These are phyloP conservation scores for Trametes sanguinea DNA, from an alignment of 768 basidiomycete genomes.

Conservation along the genomic window DNA sequence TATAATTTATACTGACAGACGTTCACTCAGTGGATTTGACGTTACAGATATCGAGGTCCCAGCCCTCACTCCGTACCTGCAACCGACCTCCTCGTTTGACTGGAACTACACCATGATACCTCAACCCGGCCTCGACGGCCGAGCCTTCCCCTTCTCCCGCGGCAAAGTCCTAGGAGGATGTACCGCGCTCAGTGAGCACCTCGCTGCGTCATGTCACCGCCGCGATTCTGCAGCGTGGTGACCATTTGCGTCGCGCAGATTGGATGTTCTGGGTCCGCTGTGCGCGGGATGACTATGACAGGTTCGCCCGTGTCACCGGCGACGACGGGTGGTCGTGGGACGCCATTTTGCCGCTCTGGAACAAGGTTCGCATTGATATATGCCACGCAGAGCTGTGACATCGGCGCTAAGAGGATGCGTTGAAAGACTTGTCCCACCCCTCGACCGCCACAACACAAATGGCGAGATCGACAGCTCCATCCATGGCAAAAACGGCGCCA, in stretches of 20 bases:
- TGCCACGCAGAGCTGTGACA: conserved; percentile 1
- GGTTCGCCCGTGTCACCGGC: not conserved
- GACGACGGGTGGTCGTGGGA: conserved; percentile 1
- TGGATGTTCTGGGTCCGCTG: conserved; percentile 2
- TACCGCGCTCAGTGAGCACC: conserved; percentile 28
- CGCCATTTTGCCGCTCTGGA: not conserved
- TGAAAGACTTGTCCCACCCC: conserved; percentile 10
- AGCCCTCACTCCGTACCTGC: conserved; percentile 17
- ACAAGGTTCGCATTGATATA: conserved; percentile 22
- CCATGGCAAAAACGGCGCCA: conserved; percentile 26
- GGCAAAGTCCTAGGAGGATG: conserved; percentile 32
- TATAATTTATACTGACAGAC: too few relatives aligned
- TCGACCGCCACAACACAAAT: conserved; percentile 23
- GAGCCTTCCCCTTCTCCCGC: conserved; percentile 26
- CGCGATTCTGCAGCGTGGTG: not conserved
- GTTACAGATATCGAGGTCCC: conserved; percentile 20
- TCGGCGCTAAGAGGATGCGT: too few relatives aligned
- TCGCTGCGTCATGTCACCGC: not conserved
- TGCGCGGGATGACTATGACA: not conserved
- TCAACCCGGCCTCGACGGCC: conserved; percentile 25
- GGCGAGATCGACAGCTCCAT: conserved; percentile 26
- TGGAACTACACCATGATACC: conserved; percentile 35
- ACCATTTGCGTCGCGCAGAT: not conserved
- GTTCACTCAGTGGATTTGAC: too few relatives aligned
- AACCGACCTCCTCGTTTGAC: conserved; percentile 23